Conservation (phyloP, 2,329 filamentous ascomycete species). For the Verticillium longisporum region DNA sequence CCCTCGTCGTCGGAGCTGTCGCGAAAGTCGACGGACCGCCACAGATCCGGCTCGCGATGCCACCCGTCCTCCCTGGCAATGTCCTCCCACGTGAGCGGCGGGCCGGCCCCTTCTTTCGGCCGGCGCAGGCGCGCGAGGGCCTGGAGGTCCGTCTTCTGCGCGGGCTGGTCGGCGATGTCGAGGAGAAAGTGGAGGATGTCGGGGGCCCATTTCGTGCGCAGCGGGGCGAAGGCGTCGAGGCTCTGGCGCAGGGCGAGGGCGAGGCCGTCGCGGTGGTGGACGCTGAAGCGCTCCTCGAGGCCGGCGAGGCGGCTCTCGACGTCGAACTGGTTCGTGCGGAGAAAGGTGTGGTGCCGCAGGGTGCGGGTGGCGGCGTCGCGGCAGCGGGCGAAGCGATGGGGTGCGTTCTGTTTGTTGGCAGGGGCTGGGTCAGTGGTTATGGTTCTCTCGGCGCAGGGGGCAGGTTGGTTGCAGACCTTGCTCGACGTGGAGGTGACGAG, state of each 20-base stretch:
- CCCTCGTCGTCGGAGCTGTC: constrained; percentile 60
- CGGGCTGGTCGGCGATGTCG: constrained; percentile 74
- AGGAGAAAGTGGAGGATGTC: constrained; percentile 75
- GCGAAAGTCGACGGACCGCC: constrained; percentile 63
- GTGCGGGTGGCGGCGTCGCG: constrained; percentile 43
- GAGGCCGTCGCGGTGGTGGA: constrained; percentile 72
- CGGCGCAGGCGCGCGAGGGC: constrained; percentile 51
- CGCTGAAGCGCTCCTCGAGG: constrained; percentile 78
- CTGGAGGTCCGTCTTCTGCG: constrained; percentile 59
- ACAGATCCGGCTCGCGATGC: constrained; percentile 58
- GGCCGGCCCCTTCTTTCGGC: constrained; percentile 33
- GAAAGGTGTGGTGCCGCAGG: constrained; percentile 48
- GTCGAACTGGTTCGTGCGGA: constrained; percentile 70
- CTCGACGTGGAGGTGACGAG: constrained; percentile 49
- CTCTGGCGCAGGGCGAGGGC: constrained; percentile 62
- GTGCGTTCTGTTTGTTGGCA: constrained; percentile 16
- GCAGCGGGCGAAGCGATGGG: constrained; percentile 30
- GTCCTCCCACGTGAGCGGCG: constrained; percentile 67
- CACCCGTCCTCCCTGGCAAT: constrained; percentile 72
- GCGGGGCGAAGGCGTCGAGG: constrained; percentile 49
- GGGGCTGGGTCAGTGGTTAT: constrained; percentile 1
- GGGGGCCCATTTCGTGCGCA: constrained; percentile 60
- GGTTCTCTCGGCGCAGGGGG: not conserved
- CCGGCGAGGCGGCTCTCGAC: constrained; percentile 59
- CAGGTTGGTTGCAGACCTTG: constrained; percentile 35